Base-by-base conservation (phyloP, 345 rosid genomes). In the Geranium rotundifolium region DNA sequence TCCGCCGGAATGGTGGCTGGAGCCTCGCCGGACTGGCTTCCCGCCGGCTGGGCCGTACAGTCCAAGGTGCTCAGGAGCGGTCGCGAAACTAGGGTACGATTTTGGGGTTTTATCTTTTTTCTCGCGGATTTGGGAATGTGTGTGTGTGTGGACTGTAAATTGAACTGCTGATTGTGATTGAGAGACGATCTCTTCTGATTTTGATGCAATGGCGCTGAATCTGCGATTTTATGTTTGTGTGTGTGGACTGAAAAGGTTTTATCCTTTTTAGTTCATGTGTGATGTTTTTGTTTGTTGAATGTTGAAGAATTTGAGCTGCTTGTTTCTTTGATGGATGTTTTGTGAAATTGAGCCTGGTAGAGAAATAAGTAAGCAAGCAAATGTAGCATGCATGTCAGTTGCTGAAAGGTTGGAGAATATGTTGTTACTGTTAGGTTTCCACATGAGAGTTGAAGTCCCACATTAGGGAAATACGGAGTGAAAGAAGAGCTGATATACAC, bases 21-120 rank as follows among this genome's bases (percentile, higher is more conserved):
- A 10, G n/a, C 7, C 14, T 72, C 75, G 14, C 66, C 75, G 68
- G 84, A 80, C 52, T 75, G 62, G 77, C 85, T 83, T 58, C 91
- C 88, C 52, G 29, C 69, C 54, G 84, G 85, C 9, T 85, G 91
- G 88, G 56, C 67, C 46, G 54, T 20, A 19, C 71, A 77, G n/a
- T 75, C 74, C 30, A 76, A 67, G 50, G 72, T 56, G 55, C 74
- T 46, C 52, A 46, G 67, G 19, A 81, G 72, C 65, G 86, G 88
- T 59, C 80, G 85, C 59, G 66, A 71, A 75, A 67, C 72, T 61
- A 76, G 58, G 75, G 91, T 85, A 69, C 16, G 52, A 46, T 46
- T 46, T 3, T 10, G 16, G 8, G 14, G 8, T 14, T 46, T 2
- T 14, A 1, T 14, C 16, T 46, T 3, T 9, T 41, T 7, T 46